Percentiles rank a stretch among this genome's conserved stretches.
These are phyloP conservation scores for Quercus lobata DNA, from an alignment of 331 rosid genomes.

Conservation along the genomic window DNA sequence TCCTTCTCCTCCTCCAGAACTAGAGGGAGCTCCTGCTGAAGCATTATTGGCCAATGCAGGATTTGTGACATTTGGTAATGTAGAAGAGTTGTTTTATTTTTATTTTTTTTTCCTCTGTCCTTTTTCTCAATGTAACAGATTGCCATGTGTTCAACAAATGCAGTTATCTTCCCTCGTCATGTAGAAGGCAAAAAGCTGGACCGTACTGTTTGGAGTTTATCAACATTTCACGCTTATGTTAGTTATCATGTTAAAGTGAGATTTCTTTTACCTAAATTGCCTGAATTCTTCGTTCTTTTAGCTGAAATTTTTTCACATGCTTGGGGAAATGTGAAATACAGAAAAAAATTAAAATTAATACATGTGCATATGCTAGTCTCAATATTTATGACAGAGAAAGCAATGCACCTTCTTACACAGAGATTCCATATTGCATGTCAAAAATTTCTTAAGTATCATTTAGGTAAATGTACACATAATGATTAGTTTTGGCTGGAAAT, in stretches of 20 bases:
- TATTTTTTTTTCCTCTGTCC: not conserved
- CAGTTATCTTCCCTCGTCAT: slow-evolving; percentile 93
- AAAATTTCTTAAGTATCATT: not conserved
- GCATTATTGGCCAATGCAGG: slow-evolving; percentile 89
- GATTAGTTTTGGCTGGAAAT: not conserved
- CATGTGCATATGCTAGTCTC: not conserved
- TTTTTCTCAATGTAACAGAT: slow-evolving; percentile 1
- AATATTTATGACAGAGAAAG: not conserved
- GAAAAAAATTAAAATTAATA: not conserved
- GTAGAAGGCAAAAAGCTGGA: slow-evolving; percentile 89
- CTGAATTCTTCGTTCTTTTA: not conserved
- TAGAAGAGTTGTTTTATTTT: not conserved
- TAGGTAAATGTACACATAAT: not conserved
- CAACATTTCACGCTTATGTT: slow-evolving; percentile 93
- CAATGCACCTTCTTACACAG: not conserved
- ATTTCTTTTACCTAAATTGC: slow-evolving; percentile 16
- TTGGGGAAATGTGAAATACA: not conserved
- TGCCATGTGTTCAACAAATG: slow-evolving; percentile 29
- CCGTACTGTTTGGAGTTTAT: slow-evolving; percentile 85
- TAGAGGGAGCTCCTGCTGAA: slow-evolving; percentile 65
- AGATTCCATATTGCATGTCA: not conserved
- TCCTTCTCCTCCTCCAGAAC: slow-evolving; percentile 68
- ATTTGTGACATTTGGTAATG: slow-evolving; percentile 85
- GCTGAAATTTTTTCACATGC: slow-evolving; percentile 7
- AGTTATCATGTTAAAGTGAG: slow-evolving; percentile 95